Base-by-base conservation (phyloP, 1,284 basidiomycete species). In the Cutaneotrichosporon sp. region DNA sequence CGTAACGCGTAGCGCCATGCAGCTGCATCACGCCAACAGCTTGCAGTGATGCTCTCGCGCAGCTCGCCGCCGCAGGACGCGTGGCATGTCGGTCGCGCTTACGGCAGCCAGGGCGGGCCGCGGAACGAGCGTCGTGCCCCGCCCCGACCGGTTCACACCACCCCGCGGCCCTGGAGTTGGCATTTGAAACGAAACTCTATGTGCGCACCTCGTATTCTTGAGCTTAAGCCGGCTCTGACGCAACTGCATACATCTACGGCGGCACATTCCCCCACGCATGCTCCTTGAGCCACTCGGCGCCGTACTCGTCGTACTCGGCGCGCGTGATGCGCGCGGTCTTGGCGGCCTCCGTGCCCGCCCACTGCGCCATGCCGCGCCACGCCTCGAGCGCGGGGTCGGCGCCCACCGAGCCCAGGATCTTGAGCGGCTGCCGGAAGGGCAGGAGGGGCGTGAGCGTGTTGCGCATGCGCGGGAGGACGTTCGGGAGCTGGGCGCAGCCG, bases 311-410 rank as follows among this genome's bases (percentile, higher is more conserved):
- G 68, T 97, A 99, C 72, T 97, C 91, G 4, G 84, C 86, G 69
- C 84, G 86, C 3, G 89, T 91, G 49, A 86, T 76, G 38, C 90
- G 84, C 0, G 87, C 84, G 22, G 76, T 73, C 47, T 72, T 72
- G 63, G 88, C 89, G 62, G 85, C 87, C 0, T 83, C 81, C 8
- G 87, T 88, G 55, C 78, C 75, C 25, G 88, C 86, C 82, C 94
- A 97, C 62, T 84, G 83, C 4, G 91, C 90, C 91, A 97, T 97
- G 6, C 95, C 95, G 52, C 84, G 84, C 95, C 95, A 99, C 4
- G 94, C 88, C 73, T 97, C 94, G 58, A 89, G 75, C 16, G 82
- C 71, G 2, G 90, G 86, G 75, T 97, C 87, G 4, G 72, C 81
- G 5, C 67, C 71, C 6, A 69, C 47, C 16, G 76, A 2, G 87